Base-by-base conservation (phyloP, 176 grass and related monocot species). In the Leersia perrieri region DNA sequence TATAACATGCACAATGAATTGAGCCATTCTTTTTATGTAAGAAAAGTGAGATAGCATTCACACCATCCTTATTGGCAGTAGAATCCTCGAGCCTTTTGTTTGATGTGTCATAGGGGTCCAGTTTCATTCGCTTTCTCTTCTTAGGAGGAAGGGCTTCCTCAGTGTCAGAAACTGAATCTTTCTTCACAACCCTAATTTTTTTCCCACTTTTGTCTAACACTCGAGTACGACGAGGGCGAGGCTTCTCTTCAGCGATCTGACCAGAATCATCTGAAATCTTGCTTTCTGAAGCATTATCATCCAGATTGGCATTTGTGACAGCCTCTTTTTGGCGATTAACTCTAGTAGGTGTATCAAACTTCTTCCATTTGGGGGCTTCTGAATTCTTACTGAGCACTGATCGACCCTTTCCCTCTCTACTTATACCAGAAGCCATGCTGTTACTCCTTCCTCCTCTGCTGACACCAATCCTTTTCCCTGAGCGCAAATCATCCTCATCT, bases 1-100 rank as follows among this genome's bases (percentile, higher is more conserved):
- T 29, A 41, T 44, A 51, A 27, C 72, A 44, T 16, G 44, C 15
- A 32, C 31, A 66, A 61, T 77, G 23, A 75, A 55, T 63, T 35
- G 11, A 47, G 57, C 1, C 23, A 73, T 5, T 22, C 4, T 53
- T 22, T 16, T 45, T 72, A 51, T 20, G 5, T 7, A 42, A 64
- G 47, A 70, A 57, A 36, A 14, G 9, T 39, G 66, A 71, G 60
- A 73, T 62, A 84, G 39, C 72, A 53, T 29, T 44, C 38, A 0
- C 30, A 94, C 95, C 92, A 65, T 78, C 82, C 23, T 62, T 47
- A 33, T 78, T 51, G 74, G 74, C 57, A 87, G 84, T 75, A 88
- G 75, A 83, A 9, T 94, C 90, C 77, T 98, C 92, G 23, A 98
- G 81, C 60, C 95, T 33, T 87, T 98, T 98, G 86, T 94, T 98